Percentiles rank a stretch among this genome's conserved stretches.
Conservation (phyloP, 148 eudicot genomes). For the Vaccinium corymbosum region DNA sequence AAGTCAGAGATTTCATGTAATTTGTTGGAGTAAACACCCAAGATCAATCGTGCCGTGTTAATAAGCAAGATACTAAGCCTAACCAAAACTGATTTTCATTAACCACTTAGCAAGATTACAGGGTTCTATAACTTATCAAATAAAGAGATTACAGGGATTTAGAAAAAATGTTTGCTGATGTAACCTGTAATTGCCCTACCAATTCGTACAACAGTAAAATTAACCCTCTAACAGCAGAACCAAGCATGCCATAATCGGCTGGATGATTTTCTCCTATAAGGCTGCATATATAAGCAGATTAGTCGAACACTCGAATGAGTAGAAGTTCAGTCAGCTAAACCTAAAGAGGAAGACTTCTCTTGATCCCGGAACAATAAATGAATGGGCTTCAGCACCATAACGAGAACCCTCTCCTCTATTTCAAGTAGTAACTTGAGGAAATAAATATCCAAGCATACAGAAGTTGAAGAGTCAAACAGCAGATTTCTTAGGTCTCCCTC, state of each 20-base stretch:
- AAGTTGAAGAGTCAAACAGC: conserved; percentile 15
- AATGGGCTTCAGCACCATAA: neutral
- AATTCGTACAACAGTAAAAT: neutral
- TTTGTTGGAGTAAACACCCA: neutral
- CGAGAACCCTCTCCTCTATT: conserved; percentile 1
- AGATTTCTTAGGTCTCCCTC: conserved; percentile 22
- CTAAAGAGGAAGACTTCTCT: neutral
- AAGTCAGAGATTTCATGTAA: neutral
- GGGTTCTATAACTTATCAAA: neutral
- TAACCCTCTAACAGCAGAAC: neutral
- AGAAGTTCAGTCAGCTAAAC: neutral
- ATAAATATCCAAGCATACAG: neutral
- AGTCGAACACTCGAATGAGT: neutral
- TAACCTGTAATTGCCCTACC: neutral
- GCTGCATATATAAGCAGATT: conserved; percentile 5
- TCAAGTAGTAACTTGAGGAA: neutral
- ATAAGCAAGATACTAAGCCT: neutral
- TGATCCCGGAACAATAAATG: neutral
- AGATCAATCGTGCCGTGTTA: neutral
- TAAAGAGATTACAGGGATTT: neutral
- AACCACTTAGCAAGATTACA: neutral
- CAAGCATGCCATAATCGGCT: neutral
- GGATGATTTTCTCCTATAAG: neutral
- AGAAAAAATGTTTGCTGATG: neutral
- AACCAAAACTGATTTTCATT: neutral